A percentile compares a stretch with the other conserved stretches of the same genome.
Conservation (phyloP, 805 yeast genomes). For the Ascoidea tarda region DNA sequence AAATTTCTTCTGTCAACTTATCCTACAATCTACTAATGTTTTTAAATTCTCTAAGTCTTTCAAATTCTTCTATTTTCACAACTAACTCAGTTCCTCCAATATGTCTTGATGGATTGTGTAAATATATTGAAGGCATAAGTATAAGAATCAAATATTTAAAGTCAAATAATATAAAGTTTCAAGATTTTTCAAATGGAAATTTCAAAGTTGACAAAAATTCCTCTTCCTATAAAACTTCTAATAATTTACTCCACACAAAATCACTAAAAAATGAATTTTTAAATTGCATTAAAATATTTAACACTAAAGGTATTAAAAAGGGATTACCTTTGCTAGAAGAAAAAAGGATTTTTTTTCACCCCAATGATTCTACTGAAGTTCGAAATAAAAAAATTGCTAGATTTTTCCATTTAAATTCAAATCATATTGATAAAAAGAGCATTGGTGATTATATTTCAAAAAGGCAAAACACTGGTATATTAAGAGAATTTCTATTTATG, state of each 20-base stretch:
- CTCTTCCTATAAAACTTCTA: constrained; percentile 4
- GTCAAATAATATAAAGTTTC: constrained; percentile 5
- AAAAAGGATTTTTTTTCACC: not conserved
- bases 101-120: constrained; percentile 76
- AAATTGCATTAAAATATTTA: constrained; percentile 60
- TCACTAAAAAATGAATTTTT: constrained; percentile 60
- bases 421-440: constrained; percentile 73
- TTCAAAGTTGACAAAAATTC: constrained; percentile 3
- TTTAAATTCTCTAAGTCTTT: constrained; percentile 65
- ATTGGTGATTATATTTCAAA: constrained; percentile 81
- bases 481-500: constrained; percentile 48
- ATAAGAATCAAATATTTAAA: constrained; percentile 8
- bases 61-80: constrained; percentile 69
- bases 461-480: constrained; percentile 44
- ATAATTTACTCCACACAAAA: constrained; percentile 18
- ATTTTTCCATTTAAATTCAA: constrained; percentile 62
- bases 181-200: not conserved
- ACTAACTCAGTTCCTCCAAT: constrained; percentile 87
- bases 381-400: constrained; percentile 54
- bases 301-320: constrained; percentile 28
- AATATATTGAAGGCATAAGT: constrained; percentile 50
- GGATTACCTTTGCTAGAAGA: constrained; percentile 7
- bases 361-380: not conserved
- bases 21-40: constrained; percentile 53
- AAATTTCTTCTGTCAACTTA: constrained; percentile 72